Conservation (phyloP, 345 rosid species). For the Eucalyptus curtisii region DNA sequence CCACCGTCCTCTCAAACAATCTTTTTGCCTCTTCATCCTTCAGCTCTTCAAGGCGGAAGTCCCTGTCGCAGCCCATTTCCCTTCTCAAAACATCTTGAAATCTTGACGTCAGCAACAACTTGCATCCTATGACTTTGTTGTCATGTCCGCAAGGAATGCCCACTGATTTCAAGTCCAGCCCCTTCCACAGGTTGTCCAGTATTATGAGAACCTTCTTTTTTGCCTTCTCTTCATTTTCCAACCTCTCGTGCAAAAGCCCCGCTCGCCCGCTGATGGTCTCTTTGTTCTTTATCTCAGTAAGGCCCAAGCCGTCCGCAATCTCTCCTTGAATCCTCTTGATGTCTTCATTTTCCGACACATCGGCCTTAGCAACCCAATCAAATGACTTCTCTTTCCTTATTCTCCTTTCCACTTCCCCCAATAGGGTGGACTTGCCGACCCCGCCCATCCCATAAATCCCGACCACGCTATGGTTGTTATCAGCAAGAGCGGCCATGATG, state of each 20-base stretch:
- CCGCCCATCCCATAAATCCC: too few relatives aligned
- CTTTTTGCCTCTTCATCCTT: not conserved
- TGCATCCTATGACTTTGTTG: not conserved
- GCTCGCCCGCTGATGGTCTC: accelerated
- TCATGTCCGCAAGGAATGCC: not conserved
- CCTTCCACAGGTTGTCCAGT: not conserved
- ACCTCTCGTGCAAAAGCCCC: accelerated
- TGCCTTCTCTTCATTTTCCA: accelerated
- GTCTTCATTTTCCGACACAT: too few relatives aligned
- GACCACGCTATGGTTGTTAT: too few relatives aligned
- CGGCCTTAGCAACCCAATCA: accelerated
- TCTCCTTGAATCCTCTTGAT: too few relatives aligned
- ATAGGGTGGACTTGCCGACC: too few relatives aligned
- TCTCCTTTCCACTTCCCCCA: accelerated
- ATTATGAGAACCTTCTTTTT: not conserved
- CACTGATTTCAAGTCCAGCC: not conserved
- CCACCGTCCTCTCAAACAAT: not conserved
- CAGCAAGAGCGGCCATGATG: too few relatives aligned
- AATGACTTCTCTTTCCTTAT: accelerated
- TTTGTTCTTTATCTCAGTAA: accelerated
- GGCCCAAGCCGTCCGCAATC: accelerated
- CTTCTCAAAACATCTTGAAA: not conserved
- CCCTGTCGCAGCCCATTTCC: not conserved
- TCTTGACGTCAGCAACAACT: not conserved
- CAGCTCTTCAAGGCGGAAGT: accelerated